phyloP scores from a whole-genome alignment of 331 rosid species.

The Prunus yedoensis region DNA sequence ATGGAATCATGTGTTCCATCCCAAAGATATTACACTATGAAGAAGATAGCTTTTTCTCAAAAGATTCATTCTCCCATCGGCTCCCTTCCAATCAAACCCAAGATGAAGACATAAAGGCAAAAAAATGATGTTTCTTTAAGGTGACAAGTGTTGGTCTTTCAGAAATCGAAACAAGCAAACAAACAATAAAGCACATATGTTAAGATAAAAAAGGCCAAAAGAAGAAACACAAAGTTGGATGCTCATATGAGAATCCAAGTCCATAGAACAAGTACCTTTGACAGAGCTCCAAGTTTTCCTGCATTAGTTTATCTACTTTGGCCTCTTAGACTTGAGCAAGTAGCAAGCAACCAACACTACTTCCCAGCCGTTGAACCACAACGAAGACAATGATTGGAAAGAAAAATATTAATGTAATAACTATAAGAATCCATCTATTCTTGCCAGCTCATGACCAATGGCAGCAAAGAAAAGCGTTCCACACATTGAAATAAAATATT shows the following conservation, averaged over 20 bases:
- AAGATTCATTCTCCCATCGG: not conserved
- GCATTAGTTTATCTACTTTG: not conserved
- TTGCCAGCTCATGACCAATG: not conserved
- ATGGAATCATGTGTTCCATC: not conserved
- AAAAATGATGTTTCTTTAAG: not conserved
- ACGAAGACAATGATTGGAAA: not conserved
- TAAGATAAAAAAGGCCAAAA: not conserved
- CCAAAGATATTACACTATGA: not conserved
- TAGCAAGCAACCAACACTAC: not conserved
- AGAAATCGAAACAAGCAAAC: not conserved
- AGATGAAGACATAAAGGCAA: not conserved
- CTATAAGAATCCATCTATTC: not conserved
- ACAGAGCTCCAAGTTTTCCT: conserved; percentile 25
- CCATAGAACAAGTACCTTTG: conserved; percentile 5
- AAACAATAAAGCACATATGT: not conserved
- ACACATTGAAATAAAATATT: not conserved
- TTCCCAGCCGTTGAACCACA: conserved; percentile 8
- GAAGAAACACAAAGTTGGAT: not conserved
- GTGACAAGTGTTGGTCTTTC: not conserved
- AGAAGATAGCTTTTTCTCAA: not conserved
- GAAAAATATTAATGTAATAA: not conserved
- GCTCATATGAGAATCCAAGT: not conserved
- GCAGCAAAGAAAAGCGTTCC: not conserved
- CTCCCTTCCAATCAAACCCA: not conserved
- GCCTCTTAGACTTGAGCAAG: not conserved